These are phyloP conservation scores for Aspergillus ustus DNA, from an alignment of 2,329 filamentous ascomycete genomes.

Conservation along the genomic window DNA sequence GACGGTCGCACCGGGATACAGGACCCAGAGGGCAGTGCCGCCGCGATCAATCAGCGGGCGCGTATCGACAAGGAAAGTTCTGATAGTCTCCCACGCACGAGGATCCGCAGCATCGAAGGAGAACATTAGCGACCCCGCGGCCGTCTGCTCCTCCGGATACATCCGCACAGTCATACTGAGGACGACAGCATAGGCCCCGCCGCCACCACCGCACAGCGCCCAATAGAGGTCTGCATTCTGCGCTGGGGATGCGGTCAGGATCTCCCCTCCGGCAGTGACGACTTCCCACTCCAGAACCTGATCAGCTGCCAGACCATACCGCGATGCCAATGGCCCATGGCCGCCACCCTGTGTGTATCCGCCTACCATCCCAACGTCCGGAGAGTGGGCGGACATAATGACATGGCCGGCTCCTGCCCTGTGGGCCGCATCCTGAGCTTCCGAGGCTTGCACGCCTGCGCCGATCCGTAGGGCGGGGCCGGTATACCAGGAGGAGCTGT, in stretches of 20 bases:
- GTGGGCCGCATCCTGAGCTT: conserved; percentile 54
- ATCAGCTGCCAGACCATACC: conserved; percentile 61
- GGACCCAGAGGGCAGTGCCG: no score
- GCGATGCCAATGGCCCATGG: conserved; percentile 58
- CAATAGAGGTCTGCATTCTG: conserved; percentile 26
- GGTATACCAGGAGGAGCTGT: conserved; percentile 47
- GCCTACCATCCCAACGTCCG: conserved; percentile 62
- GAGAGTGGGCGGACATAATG: conserved; percentile 60
- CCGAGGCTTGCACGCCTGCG: conserved; percentile 58
- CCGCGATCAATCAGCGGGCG: no score
- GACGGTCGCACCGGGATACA: no score
- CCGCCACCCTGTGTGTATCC: conserved; percentile 67
- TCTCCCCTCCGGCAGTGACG: conserved; percentile 46
- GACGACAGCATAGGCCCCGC: conserved; percentile 46
- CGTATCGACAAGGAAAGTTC: no score
- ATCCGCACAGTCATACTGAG: conserved; percentile 52
- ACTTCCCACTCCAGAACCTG: conserved; percentile 56
- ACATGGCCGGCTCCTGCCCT: conserved; percentile 45
- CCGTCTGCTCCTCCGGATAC: no score
- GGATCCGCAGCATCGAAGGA: no score
- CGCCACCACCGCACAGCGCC: conserved; percentile 26
- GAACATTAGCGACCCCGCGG: no score
- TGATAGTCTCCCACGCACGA: no score
- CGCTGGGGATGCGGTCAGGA: conserved; percentile 19
- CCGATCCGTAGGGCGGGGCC: conserved; percentile 61